A percentile compares a stretch with the other conserved stretches of the same genome.
Evolutionary conservation across 2,329 filamentous ascomycete genomes (phyloP).

Genomic region (Rutstroemia sp.): DNA sequence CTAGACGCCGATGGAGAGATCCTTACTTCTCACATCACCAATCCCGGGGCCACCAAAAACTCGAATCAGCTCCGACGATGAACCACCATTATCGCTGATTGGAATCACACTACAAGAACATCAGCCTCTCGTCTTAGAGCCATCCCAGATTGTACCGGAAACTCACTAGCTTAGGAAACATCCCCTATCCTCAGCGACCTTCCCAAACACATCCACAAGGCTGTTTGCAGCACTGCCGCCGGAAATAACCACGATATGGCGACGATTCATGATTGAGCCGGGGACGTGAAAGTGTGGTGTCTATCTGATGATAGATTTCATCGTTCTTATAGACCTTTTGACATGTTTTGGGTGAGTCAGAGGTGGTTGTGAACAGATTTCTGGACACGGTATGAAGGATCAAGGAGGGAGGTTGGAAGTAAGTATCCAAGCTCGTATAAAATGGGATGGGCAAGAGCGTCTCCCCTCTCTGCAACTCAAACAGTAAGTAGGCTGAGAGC

Average conservation of each 20-base stretch:
- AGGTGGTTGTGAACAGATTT: not conserved
- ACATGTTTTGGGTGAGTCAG: not conserved
- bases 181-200: constrained; percentile 34
- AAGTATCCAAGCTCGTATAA: not conserved
- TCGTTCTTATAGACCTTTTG: not conserved
- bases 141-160: not conserved
- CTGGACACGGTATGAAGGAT: constrained; percentile 1
- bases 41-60: constrained; percentile 90
- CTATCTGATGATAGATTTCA: too few species aligned
- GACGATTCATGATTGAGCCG: constrained; percentile 13
- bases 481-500: not conserved
- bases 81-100: constrained; percentile 93
- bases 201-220: constrained; percentile 81
- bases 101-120: constrained; percentile 70
- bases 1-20: not conserved
- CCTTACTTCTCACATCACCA: constrained; percentile 65
- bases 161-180: constrained; percentile 30
- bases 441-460: not conserved
- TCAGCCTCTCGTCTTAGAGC: constrained; percentile 4
- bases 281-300: too few species aligned
- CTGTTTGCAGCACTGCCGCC: constrained; percentile 92
- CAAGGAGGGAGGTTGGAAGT: not conserved
- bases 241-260: constrained; percentile 69
- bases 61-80: constrained; percentile 85
- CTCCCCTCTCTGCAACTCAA: not conserved